These are phyloP conservation scores for Talaromyces stipitatus DNA, from an alignment of 495 filamentous ascomycete genomes.

Conservation along the genomic window DNA sequence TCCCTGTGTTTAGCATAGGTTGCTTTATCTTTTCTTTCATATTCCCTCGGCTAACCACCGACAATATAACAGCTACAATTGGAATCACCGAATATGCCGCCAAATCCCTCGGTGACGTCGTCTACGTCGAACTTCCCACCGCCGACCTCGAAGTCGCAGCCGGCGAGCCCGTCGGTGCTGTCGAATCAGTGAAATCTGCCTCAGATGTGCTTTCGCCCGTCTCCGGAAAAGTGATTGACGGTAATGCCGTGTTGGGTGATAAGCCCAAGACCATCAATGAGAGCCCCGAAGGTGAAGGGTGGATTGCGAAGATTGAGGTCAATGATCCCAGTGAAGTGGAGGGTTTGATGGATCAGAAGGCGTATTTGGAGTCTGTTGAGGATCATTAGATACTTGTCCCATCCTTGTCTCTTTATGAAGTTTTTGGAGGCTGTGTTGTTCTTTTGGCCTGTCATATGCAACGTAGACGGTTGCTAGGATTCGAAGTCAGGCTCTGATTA, in stretches of 20 bases:
- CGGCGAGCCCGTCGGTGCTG: conserved; percentile 81
- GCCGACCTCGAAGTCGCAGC: conserved; percentile 51
- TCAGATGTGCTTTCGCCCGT: conserved; percentile 92
- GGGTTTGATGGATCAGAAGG: conserved; percentile 60
- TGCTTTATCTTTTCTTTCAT: too few species aligned
- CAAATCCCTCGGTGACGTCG: conserved; percentile 85
- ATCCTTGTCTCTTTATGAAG: not conserved
- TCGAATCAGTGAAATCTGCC: conserved; percentile 96
- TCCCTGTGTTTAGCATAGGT: too few species aligned
- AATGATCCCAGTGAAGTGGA: conserved; percentile 63
- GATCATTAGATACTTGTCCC: conserved; percentile 25
- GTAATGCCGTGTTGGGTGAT: conserved; percentile 69
- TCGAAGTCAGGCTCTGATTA: too few species aligned
- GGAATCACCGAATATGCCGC: conserved; percentile 91
- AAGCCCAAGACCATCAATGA: conserved; percentile 82
- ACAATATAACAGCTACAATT: conserved; percentile 51
- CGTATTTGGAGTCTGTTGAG: conserved; percentile 66
- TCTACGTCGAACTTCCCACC: conserved; percentile 88
- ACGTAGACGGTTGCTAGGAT: not conserved
- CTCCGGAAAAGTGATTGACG: conserved; percentile 60
- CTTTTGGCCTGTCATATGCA: not conserved
- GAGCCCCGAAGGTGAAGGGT: conserved; percentile 76
- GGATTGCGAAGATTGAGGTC: conserved; percentile 85
- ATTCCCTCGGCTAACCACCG: not conserved
- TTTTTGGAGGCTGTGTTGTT: not conserved